Evolutionary conservation across 352 stramenopile species (phyloP), one percentile per base, ranked within the genome.

Genomic region (Phytophthora sp.): DNA sequence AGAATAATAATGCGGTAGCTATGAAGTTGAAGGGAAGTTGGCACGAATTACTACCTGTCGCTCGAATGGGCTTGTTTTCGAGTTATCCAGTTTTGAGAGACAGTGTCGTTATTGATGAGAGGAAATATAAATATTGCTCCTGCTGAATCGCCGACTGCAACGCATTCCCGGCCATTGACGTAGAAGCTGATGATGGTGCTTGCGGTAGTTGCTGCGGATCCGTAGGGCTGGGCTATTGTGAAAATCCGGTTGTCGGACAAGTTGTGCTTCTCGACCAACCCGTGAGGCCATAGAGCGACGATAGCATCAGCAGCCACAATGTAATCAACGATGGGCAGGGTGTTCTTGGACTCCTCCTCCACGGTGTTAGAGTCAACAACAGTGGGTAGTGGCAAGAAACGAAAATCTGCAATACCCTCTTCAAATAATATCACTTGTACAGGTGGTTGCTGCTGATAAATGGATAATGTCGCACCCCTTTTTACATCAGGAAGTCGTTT

Each of bases 221-320:
- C 42, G n/a, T 62, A 61, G 42, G 62, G 52, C 13, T 54, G 28
- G 9, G 53, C 42, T 35, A 80, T 72, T 11, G 44, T 62, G 34
- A 56, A 66, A 43, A 73, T 23, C 8, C 69, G 68, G 39, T 75
- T 70, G 21, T 80, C 68, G 0, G 35, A 65, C 24, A 68, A 34
- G n/a, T 62, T 55, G 52, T 74, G 64, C 21, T 55, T 68, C 52
- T 71, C 58, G 26, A 61, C 62, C n/a, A 65, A 53, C 30, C 69
- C 69, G 27, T 79, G 69, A 39, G 69, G 51, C 61, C 66, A 82
- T 15, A 82, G 28, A 4, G 56, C 66, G 8, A 76, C 45, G 13
- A 82, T 32, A 9, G 61, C 63, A 31, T 71, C 50, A 32, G 49
- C 53, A 32, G 38, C 35, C 26, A 67, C 41, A 18, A 71, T 34